Evolutionary conservation across 169 alveolate species (phyloP), one percentile per base, ranked within the genome.

Genomic region (Eimeria acervulina): DNA sequence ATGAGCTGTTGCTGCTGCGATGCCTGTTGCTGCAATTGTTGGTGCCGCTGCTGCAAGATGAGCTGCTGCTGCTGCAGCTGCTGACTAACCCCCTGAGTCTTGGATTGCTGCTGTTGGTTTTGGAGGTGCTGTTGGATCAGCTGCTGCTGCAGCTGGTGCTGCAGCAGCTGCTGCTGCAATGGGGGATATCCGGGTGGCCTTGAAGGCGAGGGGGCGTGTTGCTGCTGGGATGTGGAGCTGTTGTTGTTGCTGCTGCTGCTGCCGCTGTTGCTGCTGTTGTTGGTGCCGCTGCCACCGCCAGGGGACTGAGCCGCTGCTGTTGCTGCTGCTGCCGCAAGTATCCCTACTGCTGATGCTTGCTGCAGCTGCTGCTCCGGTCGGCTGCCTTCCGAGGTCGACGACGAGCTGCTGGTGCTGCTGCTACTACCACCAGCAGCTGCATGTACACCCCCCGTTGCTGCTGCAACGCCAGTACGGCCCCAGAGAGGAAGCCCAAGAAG

Each of bases 151-250:
- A 83, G 91, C 91, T 83, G 91, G 36, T 83, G 91, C 91, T 83
- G 91, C 68, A 83, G 91, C n/a, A 83, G 91, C 72, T 83, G 91
- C 91, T 83, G 91, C 91, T 83, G 91, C 91, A 83, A 74, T n/a
- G 91, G 91, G 1, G 74, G 52, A 28, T 83, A 83, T 6, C 74
- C 91, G 3, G 68, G 91, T 5, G 72, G 91, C 72, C 91, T 47
- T 52, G 91, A 51, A 12, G 91, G 91, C 26, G 91, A 83, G 42
- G 91, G 91, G 21, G 91, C 74, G 74, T 83, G 68, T 51, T 83
- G 91, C 91, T 83, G 91, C 91, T 83, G 91, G 66, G 74, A n/a
- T 28, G 91, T 19, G 66, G 88, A 38, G 88, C 88, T 28, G 15
- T 51, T 51, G 59, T 51, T 51, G 59, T 51, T 51, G 88, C 15